Evolutionary conservation across 1,284 basidiomycete species (phyloP), one percentile per base, ranked within the genome.

Genomic region (Porodaedalea pini): DNA sequence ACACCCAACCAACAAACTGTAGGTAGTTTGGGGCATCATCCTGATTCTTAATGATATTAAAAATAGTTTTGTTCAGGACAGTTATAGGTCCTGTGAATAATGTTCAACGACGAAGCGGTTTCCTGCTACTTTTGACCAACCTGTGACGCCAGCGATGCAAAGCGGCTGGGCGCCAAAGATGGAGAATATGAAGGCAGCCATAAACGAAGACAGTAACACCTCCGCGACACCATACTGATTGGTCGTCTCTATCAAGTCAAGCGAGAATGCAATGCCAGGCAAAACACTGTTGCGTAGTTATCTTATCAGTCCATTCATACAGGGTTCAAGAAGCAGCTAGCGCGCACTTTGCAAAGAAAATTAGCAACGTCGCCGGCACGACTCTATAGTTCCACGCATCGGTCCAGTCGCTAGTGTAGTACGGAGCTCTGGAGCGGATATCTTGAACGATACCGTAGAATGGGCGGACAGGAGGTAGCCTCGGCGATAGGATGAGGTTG

Each of bases 121-220:
- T 3, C 48, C 15, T 34, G 23, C 44, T 11, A 51, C 27, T 36
- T 60, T 17, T 58, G 29, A 63, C 77, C 29, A 47, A 85, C 91
- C 92, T 17, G 95, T 98, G 1, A 98, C 93, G 8, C 95, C 95
- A 2, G 93, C 92, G 58, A 98, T 95, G 50, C 92, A 91, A 1
- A 98, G 76, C 0, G 95, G 95, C 69, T 98, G 95, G 6, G 88
- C 92, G 2, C 92, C 90, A 58, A 98, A 86, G 44, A 95, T 71
- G 0, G 93, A 88, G 65, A 97, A 96, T n/a, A 94, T 78, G 67
- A 94, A 90, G 0, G 94, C 90, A 0, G 93, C 91, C 82, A 97
- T 88, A 68, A 93, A 93, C 0, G 86, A 90, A 47, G 85, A 84
- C 4, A 88, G 62, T 0, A 89, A 73, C 6, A 95, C 91, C 70